Base-by-base conservation (phyloP, 140 eudicot species). In the Artemisia princeps region DNA sequence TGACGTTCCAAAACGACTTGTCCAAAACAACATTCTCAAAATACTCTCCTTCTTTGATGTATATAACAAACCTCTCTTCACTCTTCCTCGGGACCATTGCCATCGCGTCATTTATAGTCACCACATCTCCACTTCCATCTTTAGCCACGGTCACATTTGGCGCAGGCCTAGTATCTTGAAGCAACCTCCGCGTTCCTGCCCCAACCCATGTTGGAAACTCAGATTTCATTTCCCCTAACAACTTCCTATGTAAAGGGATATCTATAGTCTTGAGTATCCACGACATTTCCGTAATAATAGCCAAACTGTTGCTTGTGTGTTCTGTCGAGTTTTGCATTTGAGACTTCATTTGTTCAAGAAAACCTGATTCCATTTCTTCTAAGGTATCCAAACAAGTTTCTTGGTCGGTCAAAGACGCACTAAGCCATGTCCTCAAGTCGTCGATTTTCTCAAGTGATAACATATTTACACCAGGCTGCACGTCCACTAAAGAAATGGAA, bases 291-390 rank as follows among this genome's bases (percentile, higher is more conserved):
- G 88, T 10, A 59, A 79, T 90, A 7, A 89, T 83, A 6, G 91
- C 94, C 81, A 86, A 60, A 68, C 96, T 89, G 71, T 89, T 89
- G 69, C 96, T 89, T 4, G 90, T 83, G 56, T 74, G 78, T 55
- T 88, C 83, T 0, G 83, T 77, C 0, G 96, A 84, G 10, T 86
- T 86, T 45, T 70, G 68, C 86, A 82, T 80, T 11, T 54, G 37
- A 3, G 19, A 10, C 24, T 63, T 74, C 11, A 77, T 70, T 0
- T 81, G 80, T 3, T n/a, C 69, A 0, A 74, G 20, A 6, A 70
- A 44, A 2, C 80, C 68, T 6, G 88, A 80, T 46, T 81, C 67
- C 67, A 72, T 53, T 73, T 86, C 95, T n/a, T 50, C 64, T 0
- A 88, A 80, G 0, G 86, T 78, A 55, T 88, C 96, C 33, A 84